Percentiles rank a stretch among this genome's conserved stretches.
Conservation (phyloP, 2,329 filamentous ascomycete genomes). For the Xylariaceae sp. region DNA sequence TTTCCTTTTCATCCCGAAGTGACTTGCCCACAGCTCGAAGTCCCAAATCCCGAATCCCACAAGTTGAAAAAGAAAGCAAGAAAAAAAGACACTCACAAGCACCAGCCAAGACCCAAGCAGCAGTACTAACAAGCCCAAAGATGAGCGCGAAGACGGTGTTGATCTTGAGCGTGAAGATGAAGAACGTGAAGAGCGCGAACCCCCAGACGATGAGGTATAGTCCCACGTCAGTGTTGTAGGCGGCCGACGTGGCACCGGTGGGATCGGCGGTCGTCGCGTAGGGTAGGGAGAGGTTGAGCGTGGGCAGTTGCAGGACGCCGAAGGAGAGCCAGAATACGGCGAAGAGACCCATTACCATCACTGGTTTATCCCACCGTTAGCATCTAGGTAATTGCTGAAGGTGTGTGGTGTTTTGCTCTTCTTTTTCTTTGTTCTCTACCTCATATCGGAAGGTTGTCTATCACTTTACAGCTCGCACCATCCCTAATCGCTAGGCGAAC, state of each 20-base stretch:
- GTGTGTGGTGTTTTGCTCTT: no score
- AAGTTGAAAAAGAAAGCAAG: not conserved
- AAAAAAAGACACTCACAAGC: conserved; percentile 42
- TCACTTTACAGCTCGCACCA: no score
- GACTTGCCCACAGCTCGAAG: no score
- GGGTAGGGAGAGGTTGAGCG: conserved; percentile 52
- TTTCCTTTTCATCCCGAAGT: no score
- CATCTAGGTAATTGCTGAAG: no score
- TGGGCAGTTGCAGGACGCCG: conserved; percentile 57
- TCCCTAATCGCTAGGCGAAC: no score
- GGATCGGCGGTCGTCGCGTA: conserved; percentile 53
- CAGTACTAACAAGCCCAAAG: conserved; percentile 54
- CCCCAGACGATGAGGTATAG: conserved; percentile 59
- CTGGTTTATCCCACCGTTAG: conserved; percentile 6
- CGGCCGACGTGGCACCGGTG: conserved; percentile 49
- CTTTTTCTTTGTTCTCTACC: no score
- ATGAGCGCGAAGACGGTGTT: conserved; percentile 58
- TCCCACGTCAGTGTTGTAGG: conserved; percentile 56
- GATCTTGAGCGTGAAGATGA: conserved; percentile 57
- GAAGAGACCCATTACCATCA: conserved; percentile 49
- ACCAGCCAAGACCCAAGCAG: conserved; percentile 52
- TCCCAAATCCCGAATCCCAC: not conserved
- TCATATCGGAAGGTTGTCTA: no score
- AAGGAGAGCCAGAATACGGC: conserved; percentile 58
- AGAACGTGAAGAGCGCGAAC: conserved; percentile 58